Evolutionary conservation across 2,329 filamentous ascomycete genomes (phyloP), one percentile per base, ranked within the genome.

Genomic region (Colletotrichum lentis): DNA sequence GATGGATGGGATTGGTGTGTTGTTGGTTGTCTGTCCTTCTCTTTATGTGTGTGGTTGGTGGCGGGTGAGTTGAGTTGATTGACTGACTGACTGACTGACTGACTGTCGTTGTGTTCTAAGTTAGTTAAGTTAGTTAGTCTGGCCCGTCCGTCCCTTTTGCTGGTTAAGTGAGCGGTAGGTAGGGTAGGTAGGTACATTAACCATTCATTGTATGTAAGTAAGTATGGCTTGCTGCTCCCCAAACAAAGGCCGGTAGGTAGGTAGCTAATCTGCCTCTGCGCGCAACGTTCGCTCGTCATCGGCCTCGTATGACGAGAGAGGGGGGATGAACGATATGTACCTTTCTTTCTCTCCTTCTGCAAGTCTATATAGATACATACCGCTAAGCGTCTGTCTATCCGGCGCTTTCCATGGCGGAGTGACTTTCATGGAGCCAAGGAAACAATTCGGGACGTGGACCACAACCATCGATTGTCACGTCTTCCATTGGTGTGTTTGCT

Each of bases 381-480:
- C 47, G 27, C n/a, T 8, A n/a, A n/a, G n/a, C n/a, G n/a, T n/a
- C n/a, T n/a, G n/a, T n/a, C n/a, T n/a, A n/a, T 14, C 18, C 31
- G 31, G 22, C 22, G 22, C 24, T 62, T 62, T 43, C n/a, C 49
- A 43, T 54, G 49, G 57, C 57, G 14, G 31, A 37, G 31, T 47
- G 14, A 18, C 35, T 35, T 43, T 37, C 20, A 20, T 14, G 27
- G 27, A 35, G 7, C 18, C n/a, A n/a, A n/a, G 37, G 31, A 24
- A 46, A 37, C 39, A 20, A 31, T 12, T 62, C 39, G 8, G 3
- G 18, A 46, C 12, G 18, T 16, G 27, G n/a, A 44, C 27, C 27
- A 31, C 8, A 31, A 10, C 8, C 37, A 24, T 14, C 27, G 39
- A 54, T 62, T 49, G 24, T 43, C 37, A 24, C 47, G 41, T 3